Percentiles rank a stretch among this genome's conserved stretches.
Conservation (phyloP, 306 rosid species). For the Hylodesmum podocarpum region DNA sequence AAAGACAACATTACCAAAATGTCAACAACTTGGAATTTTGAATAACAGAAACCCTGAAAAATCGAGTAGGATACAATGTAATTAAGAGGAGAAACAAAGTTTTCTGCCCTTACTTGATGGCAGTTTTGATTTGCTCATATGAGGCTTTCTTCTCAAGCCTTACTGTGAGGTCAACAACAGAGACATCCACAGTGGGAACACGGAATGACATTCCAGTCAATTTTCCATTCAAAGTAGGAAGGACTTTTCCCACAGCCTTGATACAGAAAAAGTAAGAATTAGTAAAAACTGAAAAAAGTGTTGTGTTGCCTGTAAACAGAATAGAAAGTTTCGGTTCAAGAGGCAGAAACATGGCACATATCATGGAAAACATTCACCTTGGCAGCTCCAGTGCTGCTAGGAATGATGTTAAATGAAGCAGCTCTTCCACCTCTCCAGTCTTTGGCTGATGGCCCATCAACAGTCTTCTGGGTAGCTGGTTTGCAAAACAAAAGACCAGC, state of each 20-base stretch:
- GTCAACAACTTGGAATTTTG: background rate
- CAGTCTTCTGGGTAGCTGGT: conserved; percentile 89
- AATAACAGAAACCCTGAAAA: background rate
- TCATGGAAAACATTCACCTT: conserved; percentile 48
- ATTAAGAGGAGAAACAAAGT: background rate
- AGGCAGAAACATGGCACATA: background rate
- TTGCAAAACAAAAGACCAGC: background rate
- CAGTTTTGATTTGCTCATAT: conserved; percentile 58
- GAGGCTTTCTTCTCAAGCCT: conserved; percentile 59
- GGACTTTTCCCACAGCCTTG: conserved; percentile 76
- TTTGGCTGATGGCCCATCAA: conserved; percentile 84
- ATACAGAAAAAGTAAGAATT: background rate
- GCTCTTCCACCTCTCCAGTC: conserved; percentile 99
- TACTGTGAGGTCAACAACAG: conserved; percentile 77
- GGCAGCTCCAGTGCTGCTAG: conserved; percentile 96
- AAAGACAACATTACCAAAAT: background rate
- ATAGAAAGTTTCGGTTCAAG: too few species aligned
- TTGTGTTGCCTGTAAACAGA: conserved; percentile 27
- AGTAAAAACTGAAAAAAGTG: background rate
- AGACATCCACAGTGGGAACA: conserved; percentile 79
- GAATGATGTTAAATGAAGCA: conserved; percentile 91
- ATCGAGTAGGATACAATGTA: background rate
- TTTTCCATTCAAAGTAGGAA: conserved; percentile 72
- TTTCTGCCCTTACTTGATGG: conserved; percentile 59
- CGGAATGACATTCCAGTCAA: conserved; percentile 88